Conservation (phyloP, 768 basidiomycete genomes). For the Multifurca ochricompacta region DNA sequence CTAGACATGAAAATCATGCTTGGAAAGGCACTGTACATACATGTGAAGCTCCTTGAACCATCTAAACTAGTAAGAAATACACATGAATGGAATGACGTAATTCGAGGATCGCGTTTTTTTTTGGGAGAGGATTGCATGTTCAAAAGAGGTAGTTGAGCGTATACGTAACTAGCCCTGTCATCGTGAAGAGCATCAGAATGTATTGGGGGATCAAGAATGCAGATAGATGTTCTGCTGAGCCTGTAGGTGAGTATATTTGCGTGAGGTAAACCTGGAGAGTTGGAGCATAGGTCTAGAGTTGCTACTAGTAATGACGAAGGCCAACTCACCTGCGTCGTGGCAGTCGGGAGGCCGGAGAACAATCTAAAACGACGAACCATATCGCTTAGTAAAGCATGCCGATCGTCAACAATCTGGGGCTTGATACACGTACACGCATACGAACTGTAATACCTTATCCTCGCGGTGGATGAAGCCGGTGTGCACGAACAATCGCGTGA, state of each 20-base stretch:
- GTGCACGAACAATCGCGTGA: conserved; percentile 40
- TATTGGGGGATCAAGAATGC: conserved; percentile 53
- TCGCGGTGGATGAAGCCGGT: conserved; percentile 39
- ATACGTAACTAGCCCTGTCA: conserved; percentile 17
- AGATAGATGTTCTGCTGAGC: conserved; percentile 52
- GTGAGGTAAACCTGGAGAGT: conserved; percentile 47
- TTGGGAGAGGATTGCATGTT: not conserved
- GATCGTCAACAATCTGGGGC: too few relatives aligned
- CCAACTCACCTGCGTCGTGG: conserved; percentile 13
- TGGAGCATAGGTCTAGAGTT: not conserved
- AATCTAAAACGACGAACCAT: conserved; percentile 45
- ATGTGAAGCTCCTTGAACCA: not conserved
- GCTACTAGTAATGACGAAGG: not conserved
- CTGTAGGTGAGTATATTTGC: conserved; percentile 59
- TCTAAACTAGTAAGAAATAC: not conserved
- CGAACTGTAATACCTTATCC: conserved; percentile 52
- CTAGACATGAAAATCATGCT: not conserved
- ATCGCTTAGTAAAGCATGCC: conserved; percentile 53
- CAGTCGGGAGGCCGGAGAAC: conserved; percentile 17
- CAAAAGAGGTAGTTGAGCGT: conserved; percentile 18
- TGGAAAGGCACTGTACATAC: not conserved
- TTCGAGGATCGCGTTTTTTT: too few relatives aligned
- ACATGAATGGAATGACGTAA: not conserved
- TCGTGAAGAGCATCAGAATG: conserved; percentile 17
- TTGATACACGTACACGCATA: conserved; percentile 57